These are phyloP conservation scores for Umbelopsis sp. DNA, from an alignment of 371 early-diverging fungal species.

Conservation along the genomic window DNA sequence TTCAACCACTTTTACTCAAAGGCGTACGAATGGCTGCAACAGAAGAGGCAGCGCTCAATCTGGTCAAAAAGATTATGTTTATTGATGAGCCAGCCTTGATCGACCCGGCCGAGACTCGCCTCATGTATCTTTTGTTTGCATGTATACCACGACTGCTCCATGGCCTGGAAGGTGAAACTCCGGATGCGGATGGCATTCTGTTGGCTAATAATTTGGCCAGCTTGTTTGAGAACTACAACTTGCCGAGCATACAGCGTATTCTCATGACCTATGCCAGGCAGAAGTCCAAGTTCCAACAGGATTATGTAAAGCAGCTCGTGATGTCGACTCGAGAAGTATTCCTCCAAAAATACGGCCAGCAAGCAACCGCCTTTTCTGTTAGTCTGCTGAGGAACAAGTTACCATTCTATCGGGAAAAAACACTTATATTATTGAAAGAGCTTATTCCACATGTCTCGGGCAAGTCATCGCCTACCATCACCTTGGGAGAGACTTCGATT, in stretches of 20 bases:
- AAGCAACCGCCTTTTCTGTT: constrained; percentile 66
- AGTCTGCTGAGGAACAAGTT: constrained; percentile 67
- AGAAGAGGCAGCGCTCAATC: constrained; percentile 52
- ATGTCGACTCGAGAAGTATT: constrained; percentile 66
- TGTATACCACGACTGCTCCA: constrained; percentile 71
- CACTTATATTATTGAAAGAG: constrained; percentile 65
- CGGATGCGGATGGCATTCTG: constrained; percentile 25
- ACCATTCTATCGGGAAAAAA: constrained; percentile 64
- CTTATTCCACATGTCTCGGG: constrained; percentile 62
- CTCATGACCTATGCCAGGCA: constrained; percentile 66
- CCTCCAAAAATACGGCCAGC: constrained; percentile 62
- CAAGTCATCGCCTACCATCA: constrained; percentile 22
- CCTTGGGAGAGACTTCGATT: constrained; percentile 51
- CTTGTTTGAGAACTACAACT: constrained; percentile 57
- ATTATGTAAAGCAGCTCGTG: constrained; percentile 72
- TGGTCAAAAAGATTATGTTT: constrained; percentile 59
- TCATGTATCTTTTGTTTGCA: constrained; percentile 70
- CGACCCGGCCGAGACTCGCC: constrained; percentile 63
- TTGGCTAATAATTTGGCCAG: constrained; percentile 54
- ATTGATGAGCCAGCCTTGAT: constrained; percentile 67
- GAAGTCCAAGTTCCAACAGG: constrained; percentile 70
- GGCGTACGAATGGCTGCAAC: constrained; percentile 70
- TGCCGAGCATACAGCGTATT: constrained; percentile 57
- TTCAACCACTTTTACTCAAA: constrained; percentile 76
- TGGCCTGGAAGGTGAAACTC: constrained; percentile 51